Conservation (phyloP, 306 rosid species). For the Fragaria vesca region DNA sequence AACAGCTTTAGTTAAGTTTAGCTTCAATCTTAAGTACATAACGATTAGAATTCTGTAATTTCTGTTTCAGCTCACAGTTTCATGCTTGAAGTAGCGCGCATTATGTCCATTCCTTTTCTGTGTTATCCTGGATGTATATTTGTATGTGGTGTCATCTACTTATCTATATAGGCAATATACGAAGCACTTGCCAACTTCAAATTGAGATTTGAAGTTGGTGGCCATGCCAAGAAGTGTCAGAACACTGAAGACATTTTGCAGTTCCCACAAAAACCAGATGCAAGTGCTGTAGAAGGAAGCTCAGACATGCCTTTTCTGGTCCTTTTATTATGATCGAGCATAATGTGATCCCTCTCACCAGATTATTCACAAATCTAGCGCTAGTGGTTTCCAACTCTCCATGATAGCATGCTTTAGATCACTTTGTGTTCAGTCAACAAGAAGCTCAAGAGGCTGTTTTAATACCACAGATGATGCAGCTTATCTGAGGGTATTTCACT, state of each 20-base stretch:
- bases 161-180: background rate
- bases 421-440: background rate
- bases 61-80: background rate
- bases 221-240: background rate
- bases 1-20: background rate
- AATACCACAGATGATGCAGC: background rate
- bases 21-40: background rate
- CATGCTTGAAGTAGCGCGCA: background rate
- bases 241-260: background rate
- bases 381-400: slow-evolving; percentile 13
- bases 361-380: background rate
- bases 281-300: background rate
- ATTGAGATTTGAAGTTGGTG: too few relatives aligned
- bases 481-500: too few relatives aligned
- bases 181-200: background rate
- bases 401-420: background rate
- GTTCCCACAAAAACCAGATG: background rate
- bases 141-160: background rate
- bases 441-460: background rate
- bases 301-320: background rate
- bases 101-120: background rate
- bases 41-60: background rate
- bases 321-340: background rate
- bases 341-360: slow-evolving; percentile 19
- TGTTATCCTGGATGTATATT: background rate